phyloP scores from a whole-genome alignment of 2,329 filamentous ascomycete genomes.

The Penicillium polonicum region DNA sequence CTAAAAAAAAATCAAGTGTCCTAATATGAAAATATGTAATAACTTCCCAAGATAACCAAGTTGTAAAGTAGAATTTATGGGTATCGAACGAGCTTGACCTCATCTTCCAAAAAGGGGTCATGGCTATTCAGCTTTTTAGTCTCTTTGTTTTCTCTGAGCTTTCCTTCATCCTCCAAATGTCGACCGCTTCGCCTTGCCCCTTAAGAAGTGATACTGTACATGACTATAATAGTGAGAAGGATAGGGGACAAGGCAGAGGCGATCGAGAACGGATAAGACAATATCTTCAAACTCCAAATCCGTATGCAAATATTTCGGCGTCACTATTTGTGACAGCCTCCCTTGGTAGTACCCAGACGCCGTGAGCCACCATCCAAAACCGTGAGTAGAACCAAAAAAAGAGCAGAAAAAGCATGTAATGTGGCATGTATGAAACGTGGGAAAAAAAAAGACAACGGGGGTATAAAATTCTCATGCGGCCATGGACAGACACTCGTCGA shows the following conservation, averaged over 20 bases:
- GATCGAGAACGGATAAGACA: constrained; percentile 16
- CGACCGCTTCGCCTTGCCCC: constrained; percentile 6
- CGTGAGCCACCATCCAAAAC: constrained; percentile 26
- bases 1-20: not conserved
- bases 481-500: constrained; percentile 45
- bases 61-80: constrained; percentile 25
- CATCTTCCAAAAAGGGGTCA: constrained; percentile 14
- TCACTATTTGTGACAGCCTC: constrained; percentile 18
- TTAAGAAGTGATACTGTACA: constrained; percentile 23
- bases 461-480: constrained; percentile 34
- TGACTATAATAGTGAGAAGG: constrained; percentile 9
- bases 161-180: not conserved
- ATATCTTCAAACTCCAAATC: constrained; percentile 23
- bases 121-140: constrained; percentile 15
- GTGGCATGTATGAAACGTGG: constrained; percentile 9
- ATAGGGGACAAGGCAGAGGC: constrained; percentile 14
- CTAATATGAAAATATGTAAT: not conserved
- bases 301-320: constrained; percentile 30
- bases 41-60: constrained; percentile 5
- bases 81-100: constrained; percentile 31
- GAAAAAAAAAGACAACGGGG: constrained; percentile 15
- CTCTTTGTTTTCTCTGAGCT: constrained; percentile 10
- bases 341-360: constrained; percentile 32
- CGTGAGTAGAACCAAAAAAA: constrained; percentile 15
- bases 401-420: constrained; percentile 10